These are phyloP conservation scores for Aegilops tauschii DNA, from an alignment of 176 grass and related monocot genomes.

Conservation along the genomic window DNA sequence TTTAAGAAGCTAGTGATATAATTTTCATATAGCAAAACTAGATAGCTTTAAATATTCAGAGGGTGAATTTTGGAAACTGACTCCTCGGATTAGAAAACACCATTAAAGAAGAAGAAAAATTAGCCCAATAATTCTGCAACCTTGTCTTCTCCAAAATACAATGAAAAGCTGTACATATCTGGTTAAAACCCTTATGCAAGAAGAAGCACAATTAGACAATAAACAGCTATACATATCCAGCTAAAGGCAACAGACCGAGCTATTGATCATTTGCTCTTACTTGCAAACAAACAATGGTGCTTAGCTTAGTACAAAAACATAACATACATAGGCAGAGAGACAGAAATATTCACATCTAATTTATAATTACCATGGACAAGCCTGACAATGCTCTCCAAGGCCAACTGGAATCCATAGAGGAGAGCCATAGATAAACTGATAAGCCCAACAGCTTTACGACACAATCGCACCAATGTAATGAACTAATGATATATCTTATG, in stretches of 20 bases:
- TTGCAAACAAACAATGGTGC: not conserved
- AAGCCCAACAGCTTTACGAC: not conserved
- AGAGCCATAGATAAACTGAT: not conserved
- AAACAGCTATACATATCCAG: not conserved
- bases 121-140: not conserved
- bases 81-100: not conserved
- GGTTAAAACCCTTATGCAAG: not conserved
- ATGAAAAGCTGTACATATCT: not conserved
- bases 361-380: not conserved
- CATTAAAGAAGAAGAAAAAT: not conserved
- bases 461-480: not conserved
- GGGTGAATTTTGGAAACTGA: not conserved
- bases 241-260: not conserved
- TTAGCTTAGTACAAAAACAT: not conserved
- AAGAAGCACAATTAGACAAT: not conserved
- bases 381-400: not conserved
- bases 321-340: not conserved
- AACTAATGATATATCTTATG: slow-evolving; percentile 1
- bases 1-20: not conserved
- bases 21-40: not conserved
- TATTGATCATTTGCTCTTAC: not conserved
- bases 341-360: not conserved
- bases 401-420: not conserved
- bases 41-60: not conserved
- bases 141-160: not conserved